Evolutionary conservation across 345 rosid genomes (phyloP).

Genomic region (Salix arbutifolia): DNA sequence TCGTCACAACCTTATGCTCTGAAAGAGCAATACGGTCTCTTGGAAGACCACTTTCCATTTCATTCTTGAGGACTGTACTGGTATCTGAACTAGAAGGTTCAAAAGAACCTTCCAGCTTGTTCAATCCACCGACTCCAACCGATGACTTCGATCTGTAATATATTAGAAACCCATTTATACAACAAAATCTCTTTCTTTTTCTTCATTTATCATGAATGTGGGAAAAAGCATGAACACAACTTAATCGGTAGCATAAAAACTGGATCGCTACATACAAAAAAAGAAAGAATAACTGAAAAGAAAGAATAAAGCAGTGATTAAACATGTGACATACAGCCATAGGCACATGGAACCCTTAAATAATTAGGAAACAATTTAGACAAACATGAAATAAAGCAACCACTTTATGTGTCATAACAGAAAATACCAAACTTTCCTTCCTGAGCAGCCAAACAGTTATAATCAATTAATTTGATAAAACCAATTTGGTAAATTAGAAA

Average conservation of each 20-base stretch:
- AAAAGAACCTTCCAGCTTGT: conserved; percentile 53
- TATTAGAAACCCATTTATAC: conserved; percentile 4
- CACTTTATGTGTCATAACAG: not conserved
- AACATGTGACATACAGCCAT: no score
- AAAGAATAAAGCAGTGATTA: no score
- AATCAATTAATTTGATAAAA: no score
- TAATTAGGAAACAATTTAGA: no score
- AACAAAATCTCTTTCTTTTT: not conserved
- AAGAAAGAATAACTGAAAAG: no score
- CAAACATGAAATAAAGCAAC: not conserved
- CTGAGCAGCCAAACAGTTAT: not conserved
- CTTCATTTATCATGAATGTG: not conserved
- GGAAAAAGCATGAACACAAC: not conserved
- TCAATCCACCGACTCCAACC: conserved; percentile 50
- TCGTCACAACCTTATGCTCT: conserved; percentile 55
- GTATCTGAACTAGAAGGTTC: conserved; percentile 65
- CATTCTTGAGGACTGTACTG: conserved; percentile 48
- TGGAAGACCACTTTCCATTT: conserved; percentile 48
- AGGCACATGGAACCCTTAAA: no score
- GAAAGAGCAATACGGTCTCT: conserved; percentile 45
- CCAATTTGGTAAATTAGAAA: no score
- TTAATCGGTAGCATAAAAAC: not conserved
- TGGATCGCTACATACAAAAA: no score
- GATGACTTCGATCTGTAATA: conserved; percentile 68
- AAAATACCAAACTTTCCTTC: not conserved